These are phyloP conservation scores for Fraxinus latifolia DNA, from an alignment of 305 asterid genomes.

Conservation along the genomic window DNA sequence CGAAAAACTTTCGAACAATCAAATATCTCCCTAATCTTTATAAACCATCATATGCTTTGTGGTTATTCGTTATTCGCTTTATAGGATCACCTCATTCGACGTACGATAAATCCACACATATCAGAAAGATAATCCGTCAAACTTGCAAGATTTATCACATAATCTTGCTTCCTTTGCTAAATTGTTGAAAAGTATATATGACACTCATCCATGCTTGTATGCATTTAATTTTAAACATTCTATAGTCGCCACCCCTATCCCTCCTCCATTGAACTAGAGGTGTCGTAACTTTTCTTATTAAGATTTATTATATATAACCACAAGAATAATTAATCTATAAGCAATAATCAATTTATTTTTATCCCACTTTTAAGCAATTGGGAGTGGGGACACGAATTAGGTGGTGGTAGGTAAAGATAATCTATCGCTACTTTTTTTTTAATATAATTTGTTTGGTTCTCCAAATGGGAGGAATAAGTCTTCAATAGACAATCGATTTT, in stretches of 20 bases:
- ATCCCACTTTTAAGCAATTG: neutral
- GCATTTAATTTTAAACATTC: too few relatives aligned
- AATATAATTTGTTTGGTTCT: neutral
- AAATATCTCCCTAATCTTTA: neutral
- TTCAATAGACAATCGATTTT: neutral
- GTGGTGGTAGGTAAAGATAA: constrained; percentile 12
- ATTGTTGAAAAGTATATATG: neutral
- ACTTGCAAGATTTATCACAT: neutral
- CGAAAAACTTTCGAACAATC: neutral
- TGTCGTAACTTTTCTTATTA: neutral
- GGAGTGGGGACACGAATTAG: neutral
- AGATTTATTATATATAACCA: neutral
- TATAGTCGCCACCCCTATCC: neutral
- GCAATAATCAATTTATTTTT: neutral
- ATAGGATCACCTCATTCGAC: neutral
- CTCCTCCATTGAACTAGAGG: neutral
- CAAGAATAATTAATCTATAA: neutral
- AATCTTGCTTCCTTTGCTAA: neutral
- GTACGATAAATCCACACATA: neutral
- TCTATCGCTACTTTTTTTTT: neutral
- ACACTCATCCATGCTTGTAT: too few relatives aligned
- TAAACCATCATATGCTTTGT: neutral
- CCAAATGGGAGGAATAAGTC: neutral
- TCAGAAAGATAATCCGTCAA: neutral
- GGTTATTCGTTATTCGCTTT: neutral